phyloP scores from a whole-genome alignment of 2,329 filamentous ascomycete genomes.

The Phialophora chinensis region DNA sequence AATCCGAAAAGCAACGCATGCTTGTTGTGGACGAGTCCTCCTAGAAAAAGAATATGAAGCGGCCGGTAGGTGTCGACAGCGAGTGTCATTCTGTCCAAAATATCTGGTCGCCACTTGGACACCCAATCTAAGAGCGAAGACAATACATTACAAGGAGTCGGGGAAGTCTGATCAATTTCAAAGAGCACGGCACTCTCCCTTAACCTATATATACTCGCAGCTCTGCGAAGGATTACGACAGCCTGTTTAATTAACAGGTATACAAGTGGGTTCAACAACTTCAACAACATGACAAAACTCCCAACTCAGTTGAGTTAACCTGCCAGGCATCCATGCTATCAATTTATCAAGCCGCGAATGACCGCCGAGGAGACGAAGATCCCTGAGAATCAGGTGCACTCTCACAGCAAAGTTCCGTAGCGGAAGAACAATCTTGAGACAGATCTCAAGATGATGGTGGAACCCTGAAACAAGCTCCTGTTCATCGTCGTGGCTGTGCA shows the following conservation, averaged over 20 bases:
- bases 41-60: neutral
- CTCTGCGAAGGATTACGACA: neutral
- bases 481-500: conserved; percentile 28
- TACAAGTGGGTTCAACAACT: conserved; percentile 4
- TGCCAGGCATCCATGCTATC: conserved; percentile 13
- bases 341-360: conserved; percentile 6
- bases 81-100: neutral
- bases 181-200: neutral
- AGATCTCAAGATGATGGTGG: conserved; percentile 7
- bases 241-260: conserved; percentile 16
- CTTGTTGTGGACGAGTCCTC: neutral
- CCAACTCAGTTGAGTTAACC: neutral
- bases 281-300: neutral
- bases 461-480: conserved; percentile 28
- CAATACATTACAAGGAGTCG: neutral
- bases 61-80: neutral
- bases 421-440: conserved; percentile 12
- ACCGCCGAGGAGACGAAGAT: neutral
- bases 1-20: neutral
- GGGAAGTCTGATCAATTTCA: neutral
- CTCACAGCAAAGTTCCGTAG: neutral
- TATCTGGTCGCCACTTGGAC: neutral
- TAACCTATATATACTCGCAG: neutral
- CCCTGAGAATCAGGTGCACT: conserved; percentile 5
- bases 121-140: neutral